phyloP scores from a whole-genome alignment of 768 basidiomycete species.

The Russula olivacea region DNA sequence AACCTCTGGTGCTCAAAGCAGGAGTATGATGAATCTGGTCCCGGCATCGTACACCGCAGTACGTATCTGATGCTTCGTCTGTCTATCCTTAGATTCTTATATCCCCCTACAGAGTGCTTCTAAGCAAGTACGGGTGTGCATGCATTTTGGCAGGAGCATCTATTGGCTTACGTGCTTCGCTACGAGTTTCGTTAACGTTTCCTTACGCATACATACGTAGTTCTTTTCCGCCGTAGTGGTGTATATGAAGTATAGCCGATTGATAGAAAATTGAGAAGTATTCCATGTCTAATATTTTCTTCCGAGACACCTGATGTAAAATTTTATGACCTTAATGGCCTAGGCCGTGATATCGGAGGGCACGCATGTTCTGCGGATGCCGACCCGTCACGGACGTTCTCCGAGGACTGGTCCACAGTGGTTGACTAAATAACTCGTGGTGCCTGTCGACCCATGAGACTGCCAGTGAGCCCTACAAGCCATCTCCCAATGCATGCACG shows the following conservation, averaged over 20 bases:
- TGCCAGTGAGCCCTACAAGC: too few species aligned
- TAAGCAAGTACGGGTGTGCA: neutral
- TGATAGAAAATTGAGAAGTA: constrained; percentile 8
- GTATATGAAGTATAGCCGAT: constrained; percentile 1
- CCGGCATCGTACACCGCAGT: constrained; percentile 77
- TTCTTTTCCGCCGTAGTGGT: constrained; percentile 5
- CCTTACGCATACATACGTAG: constrained; percentile 19
- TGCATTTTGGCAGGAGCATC: constrained; percentile 13
- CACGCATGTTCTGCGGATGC: too few species aligned
- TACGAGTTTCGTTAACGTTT: constrained; percentile 12
- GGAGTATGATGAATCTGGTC: constrained; percentile 85
- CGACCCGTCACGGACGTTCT: too few species aligned
- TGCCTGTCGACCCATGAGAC: too few species aligned
- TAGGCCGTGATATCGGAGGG: too few species aligned
- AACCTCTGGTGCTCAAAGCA: constrained; percentile 93
- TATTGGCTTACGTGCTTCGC: constrained; percentile 13
- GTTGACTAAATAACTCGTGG: too few species aligned
- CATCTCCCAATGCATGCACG: too few species aligned
- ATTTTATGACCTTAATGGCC: neutral
- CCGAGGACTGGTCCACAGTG: too few species aligned
- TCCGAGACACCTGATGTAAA: neutral
- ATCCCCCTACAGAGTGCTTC: constrained; percentile 19
- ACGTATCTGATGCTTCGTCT: constrained; percentile 28
- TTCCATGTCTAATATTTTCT: neutral
- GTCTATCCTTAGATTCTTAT: constrained; percentile 1